These are phyloP conservation scores for Seiridium unicorne DNA, from an alignment of 2,329 filamentous ascomycete genomes.

Conservation along the genomic window DNA sequence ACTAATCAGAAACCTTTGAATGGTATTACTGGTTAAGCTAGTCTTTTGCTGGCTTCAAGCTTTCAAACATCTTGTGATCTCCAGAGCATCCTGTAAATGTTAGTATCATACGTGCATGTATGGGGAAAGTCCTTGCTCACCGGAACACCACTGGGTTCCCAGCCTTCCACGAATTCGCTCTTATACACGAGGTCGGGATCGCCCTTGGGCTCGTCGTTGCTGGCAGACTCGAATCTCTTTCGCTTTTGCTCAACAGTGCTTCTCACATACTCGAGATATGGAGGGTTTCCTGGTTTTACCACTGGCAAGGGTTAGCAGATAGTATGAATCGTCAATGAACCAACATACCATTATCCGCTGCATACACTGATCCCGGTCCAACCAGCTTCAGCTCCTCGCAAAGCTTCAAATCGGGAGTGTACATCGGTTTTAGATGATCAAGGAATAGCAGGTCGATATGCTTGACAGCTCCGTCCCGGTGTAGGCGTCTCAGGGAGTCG, in stretches of 20 bases:
- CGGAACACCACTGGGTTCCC: slow-evolving; percentile 65
- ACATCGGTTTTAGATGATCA: slow-evolving; percentile 78
- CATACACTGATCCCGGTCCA: slow-evolving; percentile 58
- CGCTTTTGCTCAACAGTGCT: slow-evolving; percentile 63
- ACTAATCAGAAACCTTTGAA: too few relatives aligned
- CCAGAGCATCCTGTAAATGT: slow-evolving; percentile 59
- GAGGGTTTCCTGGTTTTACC: slow-evolving; percentile 69
- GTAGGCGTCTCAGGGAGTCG: slow-evolving; percentile 60
- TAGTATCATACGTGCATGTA: slow-evolving; percentile 10
- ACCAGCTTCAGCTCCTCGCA: slow-evolving; percentile 71
- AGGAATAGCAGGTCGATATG: slow-evolving; percentile 73
- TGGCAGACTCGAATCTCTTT: slow-evolving; percentile 32
- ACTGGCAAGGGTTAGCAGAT: slow-evolving; percentile 31
- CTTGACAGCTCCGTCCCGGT: slow-evolving; percentile 48
- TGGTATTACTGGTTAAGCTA: too few relatives aligned
- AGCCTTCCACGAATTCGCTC: slow-evolving; percentile 62
- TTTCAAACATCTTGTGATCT: slow-evolving; percentile 57
- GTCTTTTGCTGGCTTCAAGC: background rate
- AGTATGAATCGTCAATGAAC: background rate
- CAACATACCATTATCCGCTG: slow-evolving; percentile 59
- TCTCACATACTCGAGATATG: slow-evolving; percentile 69
- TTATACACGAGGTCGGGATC: slow-evolving; percentile 67
- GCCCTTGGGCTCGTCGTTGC: slow-evolving; percentile 34
- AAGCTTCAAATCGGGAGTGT: slow-evolving; percentile 72
- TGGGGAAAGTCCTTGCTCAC: slow-evolving; percentile 38